phyloP scores from a whole-genome alignment of 768 basidiomycete genomes.

The Boletus coccyginus region DNA sequence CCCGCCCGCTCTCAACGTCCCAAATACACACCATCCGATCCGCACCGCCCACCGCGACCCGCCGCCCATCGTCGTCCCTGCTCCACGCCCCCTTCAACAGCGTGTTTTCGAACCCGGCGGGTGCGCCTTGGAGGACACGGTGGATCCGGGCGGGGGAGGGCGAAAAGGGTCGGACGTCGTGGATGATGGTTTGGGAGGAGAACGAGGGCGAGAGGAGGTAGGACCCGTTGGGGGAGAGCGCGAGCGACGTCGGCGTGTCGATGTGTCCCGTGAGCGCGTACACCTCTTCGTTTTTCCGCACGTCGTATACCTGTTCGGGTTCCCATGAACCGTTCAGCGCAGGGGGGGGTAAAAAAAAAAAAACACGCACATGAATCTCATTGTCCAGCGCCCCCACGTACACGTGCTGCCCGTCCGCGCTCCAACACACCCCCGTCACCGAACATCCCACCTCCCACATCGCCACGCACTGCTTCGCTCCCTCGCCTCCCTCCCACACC shows the following conservation, averaged over 20 bases:
- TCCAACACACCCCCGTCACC: conserved; percentile 90
- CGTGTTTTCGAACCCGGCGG: conserved; percentile 91
- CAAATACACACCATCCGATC: conserved; percentile 85
- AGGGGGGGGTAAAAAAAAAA: too few species aligned
- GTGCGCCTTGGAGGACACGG: conserved; percentile 76
- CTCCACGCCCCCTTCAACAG: conserved; percentile 88
- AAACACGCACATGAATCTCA: conserved; percentile 79
- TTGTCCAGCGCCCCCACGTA: conserved; percentile 96
- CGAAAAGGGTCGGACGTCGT: conserved; percentile 94
- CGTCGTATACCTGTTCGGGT: conserved; percentile 70
- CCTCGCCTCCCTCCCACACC: conserved; percentile 92
- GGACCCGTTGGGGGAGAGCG: conserved; percentile 84
- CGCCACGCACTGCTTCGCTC: conserved; percentile 67
- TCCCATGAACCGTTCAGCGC: neutral
- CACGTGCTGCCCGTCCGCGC: conserved; percentile 82
- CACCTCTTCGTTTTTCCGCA: conserved; percentile 80
- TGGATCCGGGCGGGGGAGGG: conserved; percentile 80
- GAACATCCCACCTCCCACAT: conserved; percentile 87
- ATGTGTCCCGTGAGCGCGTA: conserved; percentile 81
- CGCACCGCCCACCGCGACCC: conserved; percentile 87
- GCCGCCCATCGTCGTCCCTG: conserved; percentile 73
- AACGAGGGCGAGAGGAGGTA: conserved; percentile 90
- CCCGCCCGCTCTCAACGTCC: conserved; percentile 76
- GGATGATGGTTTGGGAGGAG: conserved; percentile 84
- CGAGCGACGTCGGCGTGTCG: conserved; percentile 92